A percentile compares a stretch with the other conserved stretches of the same genome.
Evolutionary conservation across 2,329 filamentous ascomycete species (phyloP).

Genomic region (Colletotrichum sp.): DNA sequence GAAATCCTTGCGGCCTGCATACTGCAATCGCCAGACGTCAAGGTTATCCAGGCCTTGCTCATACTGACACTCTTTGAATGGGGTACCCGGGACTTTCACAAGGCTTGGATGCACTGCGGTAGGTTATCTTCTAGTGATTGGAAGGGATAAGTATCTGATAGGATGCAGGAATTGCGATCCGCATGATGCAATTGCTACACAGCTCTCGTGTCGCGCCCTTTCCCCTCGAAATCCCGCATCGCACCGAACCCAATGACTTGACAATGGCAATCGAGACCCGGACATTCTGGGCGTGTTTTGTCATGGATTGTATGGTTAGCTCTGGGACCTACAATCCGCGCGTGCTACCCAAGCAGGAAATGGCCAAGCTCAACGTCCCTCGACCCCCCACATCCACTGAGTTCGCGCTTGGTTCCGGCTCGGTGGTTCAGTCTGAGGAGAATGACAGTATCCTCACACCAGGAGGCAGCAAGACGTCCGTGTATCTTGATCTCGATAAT

Average conservation of each 20-base stretch:
- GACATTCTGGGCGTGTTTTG: conserved; percentile 50
- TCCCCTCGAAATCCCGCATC: conserved; percentile 26
- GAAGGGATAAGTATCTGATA: neutral
- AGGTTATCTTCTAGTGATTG: neutral
- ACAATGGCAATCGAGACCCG: conserved; percentile 38
- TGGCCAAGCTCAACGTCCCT: conserved; percentile 34
- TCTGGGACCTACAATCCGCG: conserved; percentile 43
- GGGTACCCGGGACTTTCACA: conserved; percentile 45
- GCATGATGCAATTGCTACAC: conserved; percentile 41
- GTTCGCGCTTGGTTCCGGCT: neutral
- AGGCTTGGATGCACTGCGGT: conserved; percentile 47
- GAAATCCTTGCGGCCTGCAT: conserved; percentile 30
- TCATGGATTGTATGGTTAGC: conserved; percentile 49
- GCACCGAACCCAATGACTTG: conserved; percentile 23
- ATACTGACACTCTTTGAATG: conserved; percentile 45
- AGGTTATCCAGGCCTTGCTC: conserved; percentile 42
- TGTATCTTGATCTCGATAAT: conserved; percentile 28
- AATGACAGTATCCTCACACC: conserved; percentile 16
- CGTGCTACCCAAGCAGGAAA: conserved; percentile 38
- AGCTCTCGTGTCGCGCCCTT: conserved; percentile 30
- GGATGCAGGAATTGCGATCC: conserved; percentile 36
- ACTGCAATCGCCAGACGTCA: conserved; percentile 32
- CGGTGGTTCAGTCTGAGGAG: neutral
- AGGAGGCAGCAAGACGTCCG: neutral
- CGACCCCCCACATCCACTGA: conserved; percentile 20